These are phyloP conservation scores for Kodamaea laetipori DNA, from an alignment of 805 yeast species.

Conservation along the genomic window DNA sequence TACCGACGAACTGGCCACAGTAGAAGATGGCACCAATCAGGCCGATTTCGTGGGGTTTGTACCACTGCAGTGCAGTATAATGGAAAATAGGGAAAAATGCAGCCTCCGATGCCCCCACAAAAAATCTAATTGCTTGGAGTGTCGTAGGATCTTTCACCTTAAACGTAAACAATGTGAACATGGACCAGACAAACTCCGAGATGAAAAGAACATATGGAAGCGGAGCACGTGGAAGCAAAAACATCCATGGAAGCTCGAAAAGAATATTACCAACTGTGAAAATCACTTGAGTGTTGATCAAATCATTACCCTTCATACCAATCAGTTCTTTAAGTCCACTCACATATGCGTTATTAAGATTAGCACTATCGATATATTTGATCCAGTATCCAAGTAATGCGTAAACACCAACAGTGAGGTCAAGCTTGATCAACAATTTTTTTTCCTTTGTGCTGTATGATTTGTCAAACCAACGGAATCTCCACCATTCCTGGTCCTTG, in stretches of 20 bases:
- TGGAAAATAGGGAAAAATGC: slow-evolving; percentile 30
- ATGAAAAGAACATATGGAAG: slow-evolving; percentile 23
- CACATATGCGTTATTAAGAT: slow-evolving; percentile 26
- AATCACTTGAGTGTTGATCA: slow-evolving; percentile 25
- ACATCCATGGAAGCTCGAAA: slow-evolving; percentile 26
- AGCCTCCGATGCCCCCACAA: slow-evolving; percentile 28
- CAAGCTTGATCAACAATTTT: slow-evolving; percentile 26
- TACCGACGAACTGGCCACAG: slow-evolving; percentile 33
- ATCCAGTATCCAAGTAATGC: slow-evolving; percentile 28
- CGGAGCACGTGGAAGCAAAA: slow-evolving; percentile 22
- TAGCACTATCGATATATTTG: slow-evolving; percentile 26
- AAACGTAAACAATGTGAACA: slow-evolving; percentile 21
- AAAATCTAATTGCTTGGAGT: slow-evolving; percentile 23
- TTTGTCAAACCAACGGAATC: slow-evolving; percentile 23
- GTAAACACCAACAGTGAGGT: slow-evolving; percentile 26
- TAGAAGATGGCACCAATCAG: slow-evolving; percentile 29
- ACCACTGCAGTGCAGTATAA: slow-evolving; percentile 28
- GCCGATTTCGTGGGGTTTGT: slow-evolving; percentile 27
- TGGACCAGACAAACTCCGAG: slow-evolving; percentile 24
- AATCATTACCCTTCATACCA: slow-evolving; percentile 26
- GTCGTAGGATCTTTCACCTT: slow-evolving; percentile 19
- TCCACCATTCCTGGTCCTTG: slow-evolving; percentile 14
- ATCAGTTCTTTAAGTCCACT: slow-evolving; percentile 22
- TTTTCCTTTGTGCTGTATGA: slow-evolving; percentile 21
- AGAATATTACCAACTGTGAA: slow-evolving; percentile 25